Conservation (phyloP, 1,284 basidiomycete species). For the Coniferiporia weirii region DNA sequence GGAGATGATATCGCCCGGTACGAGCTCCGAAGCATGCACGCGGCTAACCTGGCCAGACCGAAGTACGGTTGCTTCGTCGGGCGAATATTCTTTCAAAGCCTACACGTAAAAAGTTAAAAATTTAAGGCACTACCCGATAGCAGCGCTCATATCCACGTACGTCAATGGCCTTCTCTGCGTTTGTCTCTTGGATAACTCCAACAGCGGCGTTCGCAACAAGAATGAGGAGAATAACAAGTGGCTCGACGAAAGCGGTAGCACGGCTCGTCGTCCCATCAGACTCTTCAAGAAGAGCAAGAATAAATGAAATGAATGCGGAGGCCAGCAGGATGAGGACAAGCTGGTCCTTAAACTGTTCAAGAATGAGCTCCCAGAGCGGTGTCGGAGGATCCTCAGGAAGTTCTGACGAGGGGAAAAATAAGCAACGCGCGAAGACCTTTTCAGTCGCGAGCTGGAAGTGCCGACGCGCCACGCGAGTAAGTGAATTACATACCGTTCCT, state of each 20-base stretch:
- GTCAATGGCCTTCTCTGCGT: conserved; percentile 93
- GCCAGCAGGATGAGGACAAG: conserved; percentile 91
- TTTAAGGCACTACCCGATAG: conserved; percentile 10
- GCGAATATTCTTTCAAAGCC: conserved; percentile 93
- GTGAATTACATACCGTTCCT: conserved; percentile 65
- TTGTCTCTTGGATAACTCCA: conserved; percentile 92
- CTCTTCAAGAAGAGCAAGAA: conserved; percentile 82
- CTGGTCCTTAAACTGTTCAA: conserved; percentile 98
- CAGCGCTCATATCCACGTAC: conserved; percentile 43
- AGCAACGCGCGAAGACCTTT: background rate
- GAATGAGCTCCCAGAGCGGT: conserved; percentile 88
- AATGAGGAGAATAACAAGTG: conserved; percentile 88
- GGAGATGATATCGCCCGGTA: conserved; percentile 88
- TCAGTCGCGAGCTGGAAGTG: background rate
- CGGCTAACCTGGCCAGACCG: conserved; percentile 68
- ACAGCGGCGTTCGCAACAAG: conserved; percentile 91
- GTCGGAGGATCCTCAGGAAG: conserved; percentile 88
- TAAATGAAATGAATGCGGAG: conserved; percentile 86
- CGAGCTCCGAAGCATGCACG: conserved; percentile 81
- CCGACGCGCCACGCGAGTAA: background rate
- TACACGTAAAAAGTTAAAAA: conserved; percentile 29
- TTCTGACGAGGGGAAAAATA: conserved; percentile 40
- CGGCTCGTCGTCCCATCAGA: conserved; percentile 59
- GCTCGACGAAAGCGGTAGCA: conserved; percentile 86
- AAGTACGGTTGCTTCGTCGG: conserved; percentile 89